phyloP scores from a whole-genome alignment of 176 grass and related monocot species.

The Alloteropsis semialata region DNA sequence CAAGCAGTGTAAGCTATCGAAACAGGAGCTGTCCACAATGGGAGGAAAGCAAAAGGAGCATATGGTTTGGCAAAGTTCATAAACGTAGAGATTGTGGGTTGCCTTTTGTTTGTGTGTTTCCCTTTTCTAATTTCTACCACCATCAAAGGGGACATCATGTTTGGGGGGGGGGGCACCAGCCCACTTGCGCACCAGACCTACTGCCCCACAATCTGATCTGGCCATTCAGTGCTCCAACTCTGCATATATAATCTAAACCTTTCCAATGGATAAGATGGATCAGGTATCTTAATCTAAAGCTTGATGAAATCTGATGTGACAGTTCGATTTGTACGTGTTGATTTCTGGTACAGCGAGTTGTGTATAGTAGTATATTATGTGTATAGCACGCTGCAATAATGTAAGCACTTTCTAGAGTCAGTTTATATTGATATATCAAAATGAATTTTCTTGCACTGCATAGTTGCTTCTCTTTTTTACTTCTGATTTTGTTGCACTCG shows the following conservation, averaged over 20 bases:
- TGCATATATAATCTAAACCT: slow-evolving; percentile 7
- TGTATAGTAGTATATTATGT: background rate
- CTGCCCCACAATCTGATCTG: slow-evolving; percentile 9
- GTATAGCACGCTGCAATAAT: background rate
- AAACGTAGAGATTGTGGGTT: slow-evolving; percentile 1
- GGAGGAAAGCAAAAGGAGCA: background rate
- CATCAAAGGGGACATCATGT: slow-evolving; percentile 29
- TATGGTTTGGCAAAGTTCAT: slow-evolving; percentile 24
- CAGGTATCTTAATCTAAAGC: slow-evolving; percentile 21
- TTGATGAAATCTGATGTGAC: slow-evolving; percentile 7
- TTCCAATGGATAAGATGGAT: slow-evolving; percentile 22
- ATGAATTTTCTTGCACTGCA: background rate
- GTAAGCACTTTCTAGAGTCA: background rate
- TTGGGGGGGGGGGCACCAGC: slow-evolving; percentile 25
- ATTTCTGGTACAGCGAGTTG: slow-evolving; percentile 1
- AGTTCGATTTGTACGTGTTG: slow-evolving; percentile 12
- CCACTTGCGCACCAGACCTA: slow-evolving; percentile 41
- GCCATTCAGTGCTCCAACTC: background rate
- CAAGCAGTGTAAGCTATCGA: background rate
- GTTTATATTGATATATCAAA: background rate
- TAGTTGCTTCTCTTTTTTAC: background rate
- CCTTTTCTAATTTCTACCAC: slow-evolving; percentile 30
- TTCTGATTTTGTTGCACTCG: background rate
- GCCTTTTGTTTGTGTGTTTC: slow-evolving; percentile 30
- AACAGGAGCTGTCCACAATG: background rate